These are phyloP conservation scores for Phtheirospermum japonicum DNA, from an alignment of 257 asterid genomes.

Conservation along the genomic window DNA sequence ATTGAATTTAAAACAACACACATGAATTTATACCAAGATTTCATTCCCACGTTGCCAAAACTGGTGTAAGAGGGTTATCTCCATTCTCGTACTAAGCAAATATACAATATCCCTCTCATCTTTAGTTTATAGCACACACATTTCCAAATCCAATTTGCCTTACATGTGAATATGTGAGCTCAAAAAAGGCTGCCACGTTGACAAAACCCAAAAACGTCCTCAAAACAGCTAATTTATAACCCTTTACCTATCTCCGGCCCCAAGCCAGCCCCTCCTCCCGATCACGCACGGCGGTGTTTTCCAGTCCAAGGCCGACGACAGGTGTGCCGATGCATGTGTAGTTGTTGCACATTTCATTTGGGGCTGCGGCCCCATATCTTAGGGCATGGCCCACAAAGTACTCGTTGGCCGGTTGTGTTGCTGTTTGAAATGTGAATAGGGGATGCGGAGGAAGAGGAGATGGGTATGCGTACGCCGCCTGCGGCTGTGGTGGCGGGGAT, in stretches of 20 bases:
- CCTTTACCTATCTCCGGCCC: conserved; percentile 25
- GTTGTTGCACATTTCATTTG: conserved; percentile 23
- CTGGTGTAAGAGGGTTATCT: no score
- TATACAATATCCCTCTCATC: no score
- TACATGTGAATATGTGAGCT: no score
- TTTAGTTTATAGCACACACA: no score
- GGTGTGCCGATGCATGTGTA: conserved; percentile 90
- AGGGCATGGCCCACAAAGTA: conserved; percentile 65
- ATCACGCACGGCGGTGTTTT: conserved; percentile 26
- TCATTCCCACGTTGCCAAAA: no score
- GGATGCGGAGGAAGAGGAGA: conserved; percentile 45
- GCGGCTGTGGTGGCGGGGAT: conserved; percentile 32
- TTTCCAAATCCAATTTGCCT: no score
- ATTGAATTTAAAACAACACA: no score
- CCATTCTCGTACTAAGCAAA: no score
- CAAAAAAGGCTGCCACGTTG: no score
- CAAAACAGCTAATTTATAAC: no score
- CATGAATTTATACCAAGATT: no score
- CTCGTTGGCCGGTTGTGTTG: conserved; percentile 44
- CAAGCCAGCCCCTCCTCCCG: conserved; percentile 42
- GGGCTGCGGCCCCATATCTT: neutral
- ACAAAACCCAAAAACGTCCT: no score
- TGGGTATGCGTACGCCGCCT: conserved; percentile 38
- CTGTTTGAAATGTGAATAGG: conserved; percentile 30
- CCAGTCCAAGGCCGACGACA: conserved; percentile 36